Evolutionary conservation across 768 basidiomycete genomes (phyloP).

Genomic region (Lactarius tabidus): DNA sequence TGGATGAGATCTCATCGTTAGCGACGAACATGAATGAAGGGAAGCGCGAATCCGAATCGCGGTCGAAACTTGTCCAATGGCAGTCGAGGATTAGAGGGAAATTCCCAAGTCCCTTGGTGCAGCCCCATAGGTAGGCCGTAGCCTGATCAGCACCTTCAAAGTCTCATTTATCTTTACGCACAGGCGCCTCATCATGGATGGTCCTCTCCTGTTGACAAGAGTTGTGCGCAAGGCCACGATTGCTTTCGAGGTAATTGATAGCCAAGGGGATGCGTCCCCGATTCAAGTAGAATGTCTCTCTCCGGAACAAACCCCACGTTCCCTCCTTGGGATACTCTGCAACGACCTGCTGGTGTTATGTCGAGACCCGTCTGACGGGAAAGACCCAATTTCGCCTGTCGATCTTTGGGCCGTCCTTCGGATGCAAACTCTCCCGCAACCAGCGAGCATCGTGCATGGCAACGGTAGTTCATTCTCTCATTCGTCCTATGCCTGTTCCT

Average conservation of each 20-base stretch:
- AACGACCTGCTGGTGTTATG: conserved; percentile 92
- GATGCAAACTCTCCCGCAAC: conserved; percentile 91
- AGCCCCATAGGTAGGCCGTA: conserved; percentile 79
- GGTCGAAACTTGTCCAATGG: conserved; percentile 88
- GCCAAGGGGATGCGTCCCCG: conserved; percentile 71
- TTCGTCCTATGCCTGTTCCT: conserved; percentile 8
- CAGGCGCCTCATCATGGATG: conserved; percentile 93
- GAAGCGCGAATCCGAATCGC: conserved; percentile 91
- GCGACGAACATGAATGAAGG: conserved; percentile 98
- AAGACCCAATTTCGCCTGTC: conserved; percentile 67
- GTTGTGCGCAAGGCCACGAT: conserved; percentile 83
- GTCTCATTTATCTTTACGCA: conserved; percentile 10
- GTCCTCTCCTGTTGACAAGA: conserved; percentile 77
- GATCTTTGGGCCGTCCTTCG: conserved; percentile 97
- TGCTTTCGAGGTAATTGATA: conserved; percentile 74
- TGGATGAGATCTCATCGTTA: conserved; percentile 81
- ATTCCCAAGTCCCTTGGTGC: conserved; percentile 96
- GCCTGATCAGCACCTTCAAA: background rate
- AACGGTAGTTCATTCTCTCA: conserved; percentile 50
- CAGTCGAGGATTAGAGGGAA: conserved; percentile 83
- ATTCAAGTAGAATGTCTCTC: conserved; percentile 90
- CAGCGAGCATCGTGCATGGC: conserved; percentile 85
- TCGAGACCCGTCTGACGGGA: conserved; percentile 78
- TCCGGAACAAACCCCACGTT: conserved; percentile 77
- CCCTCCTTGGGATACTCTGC: conserved; percentile 79